Base-by-base conservation (phyloP, 208 protist species). In the Phytomonas sp. region DNA sequence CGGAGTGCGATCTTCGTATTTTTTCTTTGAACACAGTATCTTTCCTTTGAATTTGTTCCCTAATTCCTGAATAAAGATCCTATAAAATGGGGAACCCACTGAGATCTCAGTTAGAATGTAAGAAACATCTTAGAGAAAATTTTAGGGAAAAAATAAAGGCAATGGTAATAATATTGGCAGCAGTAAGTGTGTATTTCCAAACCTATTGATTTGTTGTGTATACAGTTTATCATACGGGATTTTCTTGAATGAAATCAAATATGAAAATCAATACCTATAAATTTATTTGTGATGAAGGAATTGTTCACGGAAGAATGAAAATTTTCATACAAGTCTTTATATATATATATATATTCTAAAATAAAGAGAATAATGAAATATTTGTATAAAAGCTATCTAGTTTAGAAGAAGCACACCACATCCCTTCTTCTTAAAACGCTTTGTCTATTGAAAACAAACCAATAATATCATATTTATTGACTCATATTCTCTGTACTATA, bases 371-470 rank as follows among this genome's bases (percentile, higher is more conserved):
- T 4, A 56, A 56, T 23, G 26, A 56, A 56, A 26, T 56, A 56
- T 19, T 26, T 26, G 19, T 23, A 56, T 56, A 56, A 56, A 6
- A 56, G 23, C 45, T 56, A 56, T 56, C 45, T 56, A 19, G 45
- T 6, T 26, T 56, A 56, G 16, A 26, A 56, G 26, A 56, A 56
- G 45, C 45, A 23, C 19, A 4, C 8, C 19, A 56, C 5, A 56
- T 8, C 16, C 5, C 26, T 26, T 26, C 23, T 56, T 56, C 5
- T 56, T 56, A 0, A 56, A 23, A 56, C 45, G 45, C 45, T 56
- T 19, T 61, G 37, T 69, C 36, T 69, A 45, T 45, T n/a, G 31
- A 29, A 45, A 65, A 40, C 14, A 6, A 64, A 63, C 72, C 71
- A 71, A 4, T 59, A 19, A n/a, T 59, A 31, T 49, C 37, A 31